A percentile compares a stretch with the other conserved stretches of the same genome.
phyloP scores from a whole-genome alignment of 129 eudicot species.

The Chrysanthemum seticuspe region DNA sequence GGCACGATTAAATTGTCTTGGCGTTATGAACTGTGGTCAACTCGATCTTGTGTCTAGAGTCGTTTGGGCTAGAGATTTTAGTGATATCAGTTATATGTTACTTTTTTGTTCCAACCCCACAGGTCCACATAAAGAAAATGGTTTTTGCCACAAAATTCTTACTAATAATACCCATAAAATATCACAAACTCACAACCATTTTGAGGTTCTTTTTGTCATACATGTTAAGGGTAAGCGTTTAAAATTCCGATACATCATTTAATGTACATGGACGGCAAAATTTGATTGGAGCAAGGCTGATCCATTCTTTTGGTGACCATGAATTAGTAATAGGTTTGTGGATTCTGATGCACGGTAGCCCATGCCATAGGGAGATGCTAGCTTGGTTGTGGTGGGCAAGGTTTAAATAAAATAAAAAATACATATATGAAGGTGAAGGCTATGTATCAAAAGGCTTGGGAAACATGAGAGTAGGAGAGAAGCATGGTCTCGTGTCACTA shows the following conservation, averaged over 20 bases:
- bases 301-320: too few relatives aligned
- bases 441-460: neutral
- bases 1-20: too few relatives aligned
- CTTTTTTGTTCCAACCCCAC: neutral
- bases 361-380: slow-evolving; percentile 10
- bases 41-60: neutral
- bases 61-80: neutral
- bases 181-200: too few relatives aligned
- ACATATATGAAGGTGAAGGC: neutral
- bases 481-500: neutral
- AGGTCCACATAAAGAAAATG: too few relatives aligned
- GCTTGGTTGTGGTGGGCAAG: neutral
- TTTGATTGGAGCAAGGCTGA: too few relatives aligned
- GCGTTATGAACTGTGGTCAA: neutral
- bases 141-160: too few relatives aligned
- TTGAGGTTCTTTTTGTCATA: too few relatives aligned
- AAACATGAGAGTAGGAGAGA: neutral
- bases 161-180: too few relatives aligned
- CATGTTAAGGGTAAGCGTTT: too few relatives aligned
- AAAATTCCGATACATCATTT: too few relatives aligned
- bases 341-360: neutral
- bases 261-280: too few relatives aligned
- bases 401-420: neutral
- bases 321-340: neutral
- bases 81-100: slow-evolving; percentile 14